These are phyloP conservation scores for Thinopyrum elongatum DNA, from an alignment of 176 grass and related monocot genomes.

Conservation along the genomic window DNA sequence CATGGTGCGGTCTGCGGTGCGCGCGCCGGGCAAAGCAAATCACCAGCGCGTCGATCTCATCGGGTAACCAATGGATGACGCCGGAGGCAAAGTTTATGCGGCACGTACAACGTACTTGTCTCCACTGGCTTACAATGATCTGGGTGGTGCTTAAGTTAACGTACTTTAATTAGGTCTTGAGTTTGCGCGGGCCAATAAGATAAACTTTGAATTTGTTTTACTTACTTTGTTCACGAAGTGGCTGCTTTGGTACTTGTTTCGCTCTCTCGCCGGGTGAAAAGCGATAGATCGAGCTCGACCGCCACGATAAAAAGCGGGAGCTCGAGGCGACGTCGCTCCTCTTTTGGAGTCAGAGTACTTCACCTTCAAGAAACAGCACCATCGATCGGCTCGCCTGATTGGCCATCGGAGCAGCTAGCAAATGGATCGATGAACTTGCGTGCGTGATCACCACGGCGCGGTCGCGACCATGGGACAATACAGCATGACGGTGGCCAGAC, in stretches of 20 bases:
- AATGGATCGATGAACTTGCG: too few species aligned
- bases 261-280: background rate
- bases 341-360: too few species aligned
- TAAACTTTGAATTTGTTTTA: background rate
- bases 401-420: too few species aligned
- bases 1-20: background rate
- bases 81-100: background rate
- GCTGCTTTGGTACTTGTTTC: slow-evolving; percentile 20
- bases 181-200: background rate
- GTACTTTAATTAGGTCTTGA: background rate
- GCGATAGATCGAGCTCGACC: too few species aligned
- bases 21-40: background rate
- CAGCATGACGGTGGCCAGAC: background rate
- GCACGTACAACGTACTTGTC: background rate
- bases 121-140: background rate
- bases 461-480: background rate
- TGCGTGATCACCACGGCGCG: background rate
- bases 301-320: too few species aligned
- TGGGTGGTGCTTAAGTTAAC: background rate
- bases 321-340: background rate
- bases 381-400: background rate
- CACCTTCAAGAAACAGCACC: too few species aligned
- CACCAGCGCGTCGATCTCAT: background rate
- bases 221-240: background rate
- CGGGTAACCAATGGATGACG: too few species aligned